A percentile compares a stretch with the other conserved stretches of the same genome.
Evolutionary conservation across 306 rosid species (phyloP).

Genomic region (barrel medic (Medicago truncatula)): MtrunA17r5.0-ANR NC_053045.1:39029001-39029500

Average conservation of each 20-base stretch:
- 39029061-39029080: conserved; percentile 2
- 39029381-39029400: conserved; percentile 79
- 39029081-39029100: background rate
- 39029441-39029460: background rate
- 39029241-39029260: conserved; percentile 23
- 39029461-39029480: background rate
- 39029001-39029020: background rate
- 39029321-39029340: conserved; percentile 33
- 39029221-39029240: background rate
- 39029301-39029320: conserved; percentile 17
- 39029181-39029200: background rate
- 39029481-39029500: background rate
- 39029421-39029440: conserved; percentile 5
- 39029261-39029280: background rate
- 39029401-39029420: conserved; percentile 91
- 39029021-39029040: background rate
- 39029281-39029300: conserved; percentile 20
- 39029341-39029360: conserved; percentile 79
- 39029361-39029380: conserved; percentile 85
- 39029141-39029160: conserved; percentile 4
- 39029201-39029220: conserved; percentile 5
- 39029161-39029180: background rate
- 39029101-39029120: background rate
- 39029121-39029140: background rate
- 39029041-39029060: background rate